Conservation (phyloP, 441 rosid genomes). For the Syzygium syzygioides region DNA sequence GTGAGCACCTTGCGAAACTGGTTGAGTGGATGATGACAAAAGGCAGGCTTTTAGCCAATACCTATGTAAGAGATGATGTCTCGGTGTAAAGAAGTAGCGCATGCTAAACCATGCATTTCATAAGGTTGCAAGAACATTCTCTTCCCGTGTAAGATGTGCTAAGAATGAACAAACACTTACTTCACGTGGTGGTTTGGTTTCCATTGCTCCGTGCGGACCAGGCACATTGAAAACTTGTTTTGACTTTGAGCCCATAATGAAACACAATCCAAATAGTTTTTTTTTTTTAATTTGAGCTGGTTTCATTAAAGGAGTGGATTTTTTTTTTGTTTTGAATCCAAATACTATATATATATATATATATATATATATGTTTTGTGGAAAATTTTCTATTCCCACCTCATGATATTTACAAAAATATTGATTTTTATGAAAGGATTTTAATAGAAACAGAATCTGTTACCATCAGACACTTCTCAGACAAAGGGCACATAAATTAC, state of each 20-base stretch:
- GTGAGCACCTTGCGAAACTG: not conserved
- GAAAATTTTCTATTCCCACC: no score
- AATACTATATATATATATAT: not conserved
- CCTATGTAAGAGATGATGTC: not conserved
- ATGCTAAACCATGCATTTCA: not conserved
- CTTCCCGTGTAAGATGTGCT: not conserved
- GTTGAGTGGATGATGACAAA: not conserved
- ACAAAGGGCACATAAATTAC: no score
- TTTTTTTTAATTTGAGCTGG: not conserved
- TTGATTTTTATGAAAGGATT: no score
- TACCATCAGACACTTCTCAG: no score
- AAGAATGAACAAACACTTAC: not conserved
- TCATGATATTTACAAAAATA: no score
- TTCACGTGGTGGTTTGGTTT: not conserved
- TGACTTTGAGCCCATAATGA: not conserved
- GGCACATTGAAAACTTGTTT: not conserved
- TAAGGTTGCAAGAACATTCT: not conserved
- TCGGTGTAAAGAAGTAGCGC: not conserved
- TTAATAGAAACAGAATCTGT: no score
- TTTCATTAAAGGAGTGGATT: not conserved
- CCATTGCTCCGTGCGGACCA: not conserved
- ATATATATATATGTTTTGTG: no score
- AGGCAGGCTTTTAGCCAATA: not conserved
- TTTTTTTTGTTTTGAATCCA: not conserved
- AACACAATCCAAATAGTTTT: not conserved